phyloP scores from a whole-genome alignment of 352 stramenopile genomes.

The Phytophthora sp. region DNA sequence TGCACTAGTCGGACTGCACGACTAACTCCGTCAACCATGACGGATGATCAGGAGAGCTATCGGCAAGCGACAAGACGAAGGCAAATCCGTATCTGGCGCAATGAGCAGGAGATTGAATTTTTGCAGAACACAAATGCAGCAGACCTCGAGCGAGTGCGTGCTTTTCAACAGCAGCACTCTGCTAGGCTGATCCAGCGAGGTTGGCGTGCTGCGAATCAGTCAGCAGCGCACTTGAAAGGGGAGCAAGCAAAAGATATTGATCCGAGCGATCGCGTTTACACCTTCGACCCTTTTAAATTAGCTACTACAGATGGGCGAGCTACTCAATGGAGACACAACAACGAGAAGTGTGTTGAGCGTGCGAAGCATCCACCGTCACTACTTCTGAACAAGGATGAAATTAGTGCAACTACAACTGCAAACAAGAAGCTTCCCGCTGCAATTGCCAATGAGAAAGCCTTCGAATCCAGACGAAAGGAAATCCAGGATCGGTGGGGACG shows the following conservation, averaged over 20 bases:
- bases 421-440: neutral
- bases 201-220: constrained; percentile 35
- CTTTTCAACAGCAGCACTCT: constrained; percentile 48
- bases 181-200: constrained; percentile 50
- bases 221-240: neutral
- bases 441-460: constrained; percentile 21
- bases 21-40: too few species aligned
- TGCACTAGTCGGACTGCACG: neutral
- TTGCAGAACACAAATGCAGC: constrained; percentile 60
- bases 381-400: constrained; percentile 8
- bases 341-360: neutral
- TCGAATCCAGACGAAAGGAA: constrained; percentile 25
- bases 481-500: constrained; percentile 42
- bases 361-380: constrained; percentile 2
- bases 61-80: constrained; percentile 47
- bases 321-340: constrained; percentile 7
- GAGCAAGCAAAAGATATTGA: neutral
- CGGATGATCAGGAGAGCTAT: constrained; percentile 51
- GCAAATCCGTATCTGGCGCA: constrained; percentile 60
- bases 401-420: neutral
- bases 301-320: neutral
- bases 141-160: constrained; percentile 48
- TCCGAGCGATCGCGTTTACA: constrained; percentile 31
- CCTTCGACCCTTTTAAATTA: constrained; percentile 43
- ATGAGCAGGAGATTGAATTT: constrained; percentile 73